These are phyloP conservation scores for Castanea mollissima DNA, from an alignment of 306 rosid genomes.

Conservation along the genomic window DNA sequence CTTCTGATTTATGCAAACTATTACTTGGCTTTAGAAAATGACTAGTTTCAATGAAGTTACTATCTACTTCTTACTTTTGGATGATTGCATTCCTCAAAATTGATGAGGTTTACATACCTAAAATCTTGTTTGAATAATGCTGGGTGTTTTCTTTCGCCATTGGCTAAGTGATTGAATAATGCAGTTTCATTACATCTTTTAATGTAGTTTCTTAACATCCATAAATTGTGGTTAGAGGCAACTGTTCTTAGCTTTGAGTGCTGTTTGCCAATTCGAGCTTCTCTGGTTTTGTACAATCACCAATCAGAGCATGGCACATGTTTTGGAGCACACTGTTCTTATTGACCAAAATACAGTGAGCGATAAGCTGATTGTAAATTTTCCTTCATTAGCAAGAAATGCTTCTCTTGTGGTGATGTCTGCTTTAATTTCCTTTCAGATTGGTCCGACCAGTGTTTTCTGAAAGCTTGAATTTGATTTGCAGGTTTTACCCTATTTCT, in stretches of 20 bases:
- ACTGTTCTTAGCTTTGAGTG: neutral
- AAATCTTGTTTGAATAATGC: neutral
- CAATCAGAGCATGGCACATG: neutral
- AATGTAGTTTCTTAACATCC: neutral
- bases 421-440: neutral
- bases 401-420: no score
- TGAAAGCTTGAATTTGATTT: slow-evolving; percentile 16
- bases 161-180: neutral
- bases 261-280: neutral
- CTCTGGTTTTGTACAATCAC: neutral
- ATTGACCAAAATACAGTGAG: no score
- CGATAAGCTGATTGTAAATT: no score
- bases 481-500: slow-evolving; percentile 81
- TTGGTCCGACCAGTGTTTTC: neutral
- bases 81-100: neutral
- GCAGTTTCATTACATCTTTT: neutral
- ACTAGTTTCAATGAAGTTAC: neutral
- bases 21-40: neutral
- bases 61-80: neutral
- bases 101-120: neutral
- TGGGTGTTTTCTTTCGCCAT: neutral
- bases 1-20: neutral
- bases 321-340: no score
- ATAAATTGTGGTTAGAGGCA: neutral
- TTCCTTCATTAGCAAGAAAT: no score